Conservation (phyloP, 345 rosid species). For the Eucalyptus tenuipes region DNA sequence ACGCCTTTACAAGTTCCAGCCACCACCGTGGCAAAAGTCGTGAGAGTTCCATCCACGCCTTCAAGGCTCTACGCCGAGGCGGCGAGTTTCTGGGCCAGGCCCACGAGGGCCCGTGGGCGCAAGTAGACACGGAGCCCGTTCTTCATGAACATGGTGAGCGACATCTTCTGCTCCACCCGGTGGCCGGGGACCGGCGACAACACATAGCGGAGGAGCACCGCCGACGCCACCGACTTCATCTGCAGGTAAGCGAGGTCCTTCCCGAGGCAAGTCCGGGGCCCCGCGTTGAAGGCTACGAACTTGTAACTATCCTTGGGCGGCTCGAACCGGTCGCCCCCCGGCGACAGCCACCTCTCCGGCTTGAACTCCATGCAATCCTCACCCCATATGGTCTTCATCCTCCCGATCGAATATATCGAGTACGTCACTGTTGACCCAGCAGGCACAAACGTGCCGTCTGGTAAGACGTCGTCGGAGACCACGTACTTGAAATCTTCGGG, state of each 20-base stretch:
- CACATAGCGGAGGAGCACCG: conserved; percentile 73
- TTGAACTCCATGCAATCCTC: conserved; percentile 76
- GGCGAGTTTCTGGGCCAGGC: background rate
- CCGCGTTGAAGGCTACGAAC: conserved; percentile 83
- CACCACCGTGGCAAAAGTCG: background rate
- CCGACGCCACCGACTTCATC: conserved; percentile 92
- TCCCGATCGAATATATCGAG: conserved; percentile 77
- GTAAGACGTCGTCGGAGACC: conserved; percentile 59
- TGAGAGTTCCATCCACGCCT: background rate
- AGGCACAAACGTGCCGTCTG: conserved; percentile 70
- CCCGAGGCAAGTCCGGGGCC: conserved; percentile 90
- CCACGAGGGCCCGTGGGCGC: conserved; percentile 47
- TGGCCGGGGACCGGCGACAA: conserved; percentile 60
- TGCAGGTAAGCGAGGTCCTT: conserved; percentile 88
- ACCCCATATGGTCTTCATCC: conserved; percentile 92
- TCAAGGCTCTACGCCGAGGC: background rate
- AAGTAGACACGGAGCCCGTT: conserved; percentile 62
- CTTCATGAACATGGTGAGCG: conserved; percentile 87
- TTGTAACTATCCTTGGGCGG: conserved; percentile 72
- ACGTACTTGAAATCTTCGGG: conserved; percentile 88
- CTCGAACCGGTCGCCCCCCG: conserved; percentile 41
- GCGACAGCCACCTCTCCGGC: conserved; percentile 77
- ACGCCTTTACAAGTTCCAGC: background rate
- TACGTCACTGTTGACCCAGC: conserved; percentile 81
- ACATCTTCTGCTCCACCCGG: conserved; percentile 90